A percentile compares a stretch with the other conserved stretches of the same genome.
Conservation (phyloP, 1,284 basidiomycete species). For the Ceratobasidium sp. region DNA sequence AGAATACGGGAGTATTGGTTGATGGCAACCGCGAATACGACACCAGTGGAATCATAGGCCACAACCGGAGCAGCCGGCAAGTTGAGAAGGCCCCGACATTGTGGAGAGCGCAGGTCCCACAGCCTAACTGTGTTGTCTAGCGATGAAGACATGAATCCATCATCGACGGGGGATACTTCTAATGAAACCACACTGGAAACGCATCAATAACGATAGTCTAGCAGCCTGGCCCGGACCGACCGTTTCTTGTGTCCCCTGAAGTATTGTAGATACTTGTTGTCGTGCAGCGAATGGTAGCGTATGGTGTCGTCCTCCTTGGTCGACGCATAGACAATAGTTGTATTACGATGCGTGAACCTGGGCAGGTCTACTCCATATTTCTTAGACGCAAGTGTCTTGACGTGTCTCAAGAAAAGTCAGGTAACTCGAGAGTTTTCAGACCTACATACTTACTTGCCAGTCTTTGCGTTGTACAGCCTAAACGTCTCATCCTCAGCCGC, state of each 20-base stretch:
- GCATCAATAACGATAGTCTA: not conserved
- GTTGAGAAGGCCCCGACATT: constrained; percentile 75
- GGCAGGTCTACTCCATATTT: constrained; percentile 97
- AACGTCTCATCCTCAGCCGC: constrained; percentile 94
- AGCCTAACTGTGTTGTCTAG: constrained; percentile 94
- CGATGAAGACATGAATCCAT: constrained; percentile 94
- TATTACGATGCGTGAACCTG: constrained; percentile 90
- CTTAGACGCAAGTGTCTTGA: constrained; percentile 85
- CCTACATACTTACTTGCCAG: constrained; percentile 80
- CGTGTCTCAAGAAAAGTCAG: constrained; percentile 56
- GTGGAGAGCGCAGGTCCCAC: constrained; percentile 89
- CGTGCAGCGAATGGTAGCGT: constrained; percentile 92
- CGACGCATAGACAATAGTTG: constrained; percentile 86
- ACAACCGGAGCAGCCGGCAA: constrained; percentile 79
- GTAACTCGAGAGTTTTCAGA: constrained; percentile 41
- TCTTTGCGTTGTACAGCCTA: constrained; percentile 84
- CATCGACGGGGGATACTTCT: constrained; percentile 90
- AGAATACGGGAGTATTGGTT: constrained; percentile 85
- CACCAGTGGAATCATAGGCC: constrained; percentile 88
- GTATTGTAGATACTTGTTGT: constrained; percentile 95
- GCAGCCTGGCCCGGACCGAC: constrained; percentile 46
- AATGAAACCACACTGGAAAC: constrained; percentile 74
- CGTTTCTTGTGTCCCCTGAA: constrained; percentile 90
- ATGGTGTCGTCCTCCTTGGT: constrained; percentile 96
- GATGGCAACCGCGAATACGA: constrained; percentile 92